Percentiles rank a stretch among this genome's conserved stretches.
Conservation (phyloP, 768 basidiomycete genomes). For the Suillus occidentalis region DNA sequence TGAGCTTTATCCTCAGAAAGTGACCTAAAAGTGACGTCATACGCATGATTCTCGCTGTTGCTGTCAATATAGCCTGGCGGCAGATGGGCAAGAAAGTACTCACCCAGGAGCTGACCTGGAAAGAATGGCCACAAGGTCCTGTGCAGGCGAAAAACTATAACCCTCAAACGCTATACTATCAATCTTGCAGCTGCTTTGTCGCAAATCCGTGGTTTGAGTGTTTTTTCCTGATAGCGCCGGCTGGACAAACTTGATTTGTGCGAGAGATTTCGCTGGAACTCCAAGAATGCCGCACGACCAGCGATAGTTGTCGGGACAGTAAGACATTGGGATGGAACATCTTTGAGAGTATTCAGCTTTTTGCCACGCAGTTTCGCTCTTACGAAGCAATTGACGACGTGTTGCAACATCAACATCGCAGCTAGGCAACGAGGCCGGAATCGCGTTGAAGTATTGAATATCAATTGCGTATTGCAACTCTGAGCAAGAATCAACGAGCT, state of each 20-base stretch:
- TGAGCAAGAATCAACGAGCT: not conserved
- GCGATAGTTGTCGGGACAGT: too few species aligned
- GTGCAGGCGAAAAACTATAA: not conserved
- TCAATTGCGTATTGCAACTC: not conserved
- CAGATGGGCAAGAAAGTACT: not conserved
- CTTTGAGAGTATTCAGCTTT: not conserved
- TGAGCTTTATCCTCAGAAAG: not conserved
- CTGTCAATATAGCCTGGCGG: not conserved
- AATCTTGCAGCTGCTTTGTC: not conserved
- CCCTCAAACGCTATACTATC: not conserved
- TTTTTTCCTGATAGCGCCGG: not conserved
- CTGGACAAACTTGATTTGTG: not conserved
- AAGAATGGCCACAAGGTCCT: not conserved
- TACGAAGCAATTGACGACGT: not conserved
- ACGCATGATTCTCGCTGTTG: not conserved
- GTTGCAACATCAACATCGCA: not conserved
- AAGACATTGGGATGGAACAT: not conserved
- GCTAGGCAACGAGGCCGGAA: not conserved
- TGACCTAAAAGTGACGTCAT: not conserved
- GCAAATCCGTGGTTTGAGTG: not conserved
- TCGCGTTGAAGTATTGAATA: not conserved
- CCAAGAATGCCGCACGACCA: not conserved
- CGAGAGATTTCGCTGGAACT: not conserved
- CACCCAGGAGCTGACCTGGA: not conserved
- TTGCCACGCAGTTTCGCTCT: not conserved